Evolutionary conservation across 1,284 basidiomycete genomes (phyloP), one percentile per base, ranked within the genome.

Genomic region (Stygiomarasmius scandens): DNA sequence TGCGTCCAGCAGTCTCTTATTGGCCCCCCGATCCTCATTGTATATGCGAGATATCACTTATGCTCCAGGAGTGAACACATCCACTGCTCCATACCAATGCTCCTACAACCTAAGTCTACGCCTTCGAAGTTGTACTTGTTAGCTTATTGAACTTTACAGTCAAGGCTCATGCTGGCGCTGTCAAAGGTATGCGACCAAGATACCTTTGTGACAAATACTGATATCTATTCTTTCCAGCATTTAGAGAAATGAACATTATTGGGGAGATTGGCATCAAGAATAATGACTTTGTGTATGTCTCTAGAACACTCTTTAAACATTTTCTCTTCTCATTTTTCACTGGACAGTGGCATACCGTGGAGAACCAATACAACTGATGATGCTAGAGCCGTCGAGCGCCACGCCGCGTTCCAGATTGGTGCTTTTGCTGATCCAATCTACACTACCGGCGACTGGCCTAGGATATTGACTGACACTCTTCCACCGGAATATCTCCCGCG

Each of bases 181-280:
- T 80, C 23, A 76, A 77, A 70, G 75, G 76, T 75, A 62, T 32
- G 29, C 29, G n/a, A n/a, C n/a, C n/a, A n/a, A n/a, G n/a, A n/a
- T n/a, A n/a, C n/a, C n/a, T 32, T 32, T 12, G 6, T 32, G 29
- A 6, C 29, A 32, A 32, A 32, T 32, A 12, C 5, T 6, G 8
- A 23, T 38, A 29, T 41, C 44, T 34, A 49, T 23, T 5, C 6
- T 27, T 20, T 23, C 14, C 60, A 76, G 77, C 74, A 1, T 80
- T 81, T 67, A 68, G 77, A 52, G 69, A 71, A 49, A 72, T 80
- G 74, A 71, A 71, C 12, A 80, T 80, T 19, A 55, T 72, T 51
- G 79, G 79, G 8, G 77, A 80, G 59, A 81, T 81, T 41, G 69
- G 77, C 0, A 76, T 78, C 63, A 81, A 81, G 63, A 81, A 76